Evolutionary conservation across 257 asterid species (phyloP), one percentile per base, ranked within the genome.

Genomic region (Capsicum baccatum): DNA sequence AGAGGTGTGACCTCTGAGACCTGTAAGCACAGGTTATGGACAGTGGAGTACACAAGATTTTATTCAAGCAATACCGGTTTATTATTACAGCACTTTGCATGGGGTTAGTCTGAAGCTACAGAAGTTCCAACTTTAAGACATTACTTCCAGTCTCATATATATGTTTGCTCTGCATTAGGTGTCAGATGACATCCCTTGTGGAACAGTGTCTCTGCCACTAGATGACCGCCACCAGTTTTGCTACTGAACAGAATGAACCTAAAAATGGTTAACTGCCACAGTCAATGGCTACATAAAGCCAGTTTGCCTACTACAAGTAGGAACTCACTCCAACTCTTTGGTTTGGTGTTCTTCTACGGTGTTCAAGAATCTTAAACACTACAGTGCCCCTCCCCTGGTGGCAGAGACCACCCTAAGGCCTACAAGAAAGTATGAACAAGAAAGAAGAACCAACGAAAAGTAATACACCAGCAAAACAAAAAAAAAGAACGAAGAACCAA

Each of bases 341-440:
- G 33, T 12, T 33, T 17, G 6, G 47, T 66, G 47, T 66, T 33
- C 47, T 66, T 35, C 6, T 66, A 26, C 47, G 9, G 13, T 33
- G 17, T 13, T 76, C 42, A 54, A 76, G 60, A 35, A 76, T 76
- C 44, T 12, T 48, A 74, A 74, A 74, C 62, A 76, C 47, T 48
- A 76, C 64, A 76, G 9, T 13, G 63, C 64, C 33, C 33, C 33
- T 26, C 33, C 33, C 33, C 33, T 26, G 33, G 33, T 26, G 33
- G 47, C 81, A 76, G 21, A 11, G 59, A 73, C 78, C 14, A 70
- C 79, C 79, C 58, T 47, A 47, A 71, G 39, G 79, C 58, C 58
- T 47, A 17, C 10, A 76, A 52, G 48, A 14, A 76, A 52, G 81
- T 52, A 35, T 21, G 26, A 21, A 14, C 62, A 76, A 54, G 81